Conservation (phyloP, 2,329 filamentous ascomycete species). For the Aspergillus fumigatus region DNA sequence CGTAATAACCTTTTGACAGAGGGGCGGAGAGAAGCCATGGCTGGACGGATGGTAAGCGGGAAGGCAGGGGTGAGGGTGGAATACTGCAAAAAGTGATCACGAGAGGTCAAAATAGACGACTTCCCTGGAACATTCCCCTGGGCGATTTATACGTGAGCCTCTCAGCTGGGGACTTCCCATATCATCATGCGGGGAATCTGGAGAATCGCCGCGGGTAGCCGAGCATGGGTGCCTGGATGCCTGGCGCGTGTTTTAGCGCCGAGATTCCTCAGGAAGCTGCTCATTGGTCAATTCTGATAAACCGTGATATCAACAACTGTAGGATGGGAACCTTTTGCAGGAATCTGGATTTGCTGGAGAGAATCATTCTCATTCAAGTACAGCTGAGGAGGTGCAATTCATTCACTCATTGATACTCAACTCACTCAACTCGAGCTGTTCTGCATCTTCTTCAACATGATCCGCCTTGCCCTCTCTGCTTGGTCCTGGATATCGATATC, state of each 20-base stretch:
- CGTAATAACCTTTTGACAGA: constrained; percentile 10
- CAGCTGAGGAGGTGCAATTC: too few species aligned
- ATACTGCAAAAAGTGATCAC: not conserved
- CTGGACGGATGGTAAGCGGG: not conserved
- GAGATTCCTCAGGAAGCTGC: not conserved
- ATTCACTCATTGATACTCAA: not conserved
- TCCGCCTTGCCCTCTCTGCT: constrained; percentile 18
- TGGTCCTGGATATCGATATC: constrained; percentile 28
- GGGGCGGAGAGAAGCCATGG: constrained; percentile 9
- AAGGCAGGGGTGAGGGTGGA: not conserved
- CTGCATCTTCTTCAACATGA: constrained; percentile 8
- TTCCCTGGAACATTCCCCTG: not conserved
- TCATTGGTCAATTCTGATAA: not conserved
- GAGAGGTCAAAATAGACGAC: not conserved
- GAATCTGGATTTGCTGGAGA: not conserved
- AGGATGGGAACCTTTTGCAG: too few species aligned
- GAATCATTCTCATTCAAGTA: not conserved
- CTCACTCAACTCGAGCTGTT: not conserved
- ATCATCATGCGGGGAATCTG: constrained; percentile 18
- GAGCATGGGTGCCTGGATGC: constrained; percentile 11
- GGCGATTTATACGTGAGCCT: constrained; percentile 2
- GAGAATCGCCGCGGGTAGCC: constrained; percentile 26
- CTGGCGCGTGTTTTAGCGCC: not conserved
- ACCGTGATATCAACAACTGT: not conserved
- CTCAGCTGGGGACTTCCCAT: not conserved